Conservation (phyloP, 257 asterid genomes). For the Solanum dulcamara region DNA sequence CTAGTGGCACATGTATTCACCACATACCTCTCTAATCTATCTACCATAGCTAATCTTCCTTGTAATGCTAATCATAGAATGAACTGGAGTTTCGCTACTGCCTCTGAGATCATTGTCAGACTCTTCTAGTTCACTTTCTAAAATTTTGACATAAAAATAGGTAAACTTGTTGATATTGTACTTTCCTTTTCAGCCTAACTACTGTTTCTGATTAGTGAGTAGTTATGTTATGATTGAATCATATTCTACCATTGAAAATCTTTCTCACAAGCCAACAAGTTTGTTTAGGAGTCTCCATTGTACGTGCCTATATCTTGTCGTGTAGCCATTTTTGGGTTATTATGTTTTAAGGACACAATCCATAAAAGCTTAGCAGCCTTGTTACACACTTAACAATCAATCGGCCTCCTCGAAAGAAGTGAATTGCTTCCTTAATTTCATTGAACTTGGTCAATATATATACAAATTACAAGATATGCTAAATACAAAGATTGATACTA, state of each 20-base stretch:
- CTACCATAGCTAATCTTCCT: not conserved
- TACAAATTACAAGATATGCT: too few species aligned
- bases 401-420: not conserved
- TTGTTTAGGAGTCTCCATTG: not conserved
- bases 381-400: not conserved
- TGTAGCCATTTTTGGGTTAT: not conserved
- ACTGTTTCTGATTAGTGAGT: not conserved
- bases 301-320: not conserved
- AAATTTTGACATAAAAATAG: not conserved
- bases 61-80: not conserved
- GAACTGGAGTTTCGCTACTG: not conserved
- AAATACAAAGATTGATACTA: too few species aligned
- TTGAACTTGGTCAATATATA: too few species aligned
- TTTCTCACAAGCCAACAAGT: not conserved
- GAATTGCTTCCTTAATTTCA: too few species aligned
- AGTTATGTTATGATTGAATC: not conserved
- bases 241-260: not conserved
- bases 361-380: not conserved
- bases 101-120: not conserved
- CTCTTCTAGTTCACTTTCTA: not conserved
- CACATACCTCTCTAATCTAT: not conserved
- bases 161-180: not conserved
- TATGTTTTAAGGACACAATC: not conserved
- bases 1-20: not conserved
- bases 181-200: not conserved